phyloP scores from a whole-genome alignment of 805 yeast genomes.

The Sugiyamaella marilandica region DNA sequence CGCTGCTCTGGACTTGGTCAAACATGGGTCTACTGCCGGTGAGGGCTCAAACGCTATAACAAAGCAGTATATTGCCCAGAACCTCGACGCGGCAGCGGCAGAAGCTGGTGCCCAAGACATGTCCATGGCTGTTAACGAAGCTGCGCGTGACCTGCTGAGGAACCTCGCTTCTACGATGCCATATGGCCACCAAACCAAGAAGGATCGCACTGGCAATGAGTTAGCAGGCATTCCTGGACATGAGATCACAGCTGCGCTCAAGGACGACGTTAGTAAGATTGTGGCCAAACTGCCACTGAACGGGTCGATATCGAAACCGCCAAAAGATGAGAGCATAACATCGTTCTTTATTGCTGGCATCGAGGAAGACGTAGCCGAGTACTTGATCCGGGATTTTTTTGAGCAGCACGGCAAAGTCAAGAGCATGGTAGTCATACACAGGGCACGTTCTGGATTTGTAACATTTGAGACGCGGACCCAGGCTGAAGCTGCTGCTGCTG shows the following conservation, averaged over 20 bases:
- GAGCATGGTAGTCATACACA: slow-evolving; percentile 48
- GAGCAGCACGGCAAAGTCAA: slow-evolving; percentile 44
- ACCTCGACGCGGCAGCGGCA: slow-evolving; percentile 31
- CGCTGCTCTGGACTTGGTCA: slow-evolving; percentile 70
- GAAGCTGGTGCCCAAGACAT: slow-evolving; percentile 26
- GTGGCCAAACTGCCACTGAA: slow-evolving; percentile 63
- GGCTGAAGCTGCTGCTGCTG: slow-evolving; percentile 44
- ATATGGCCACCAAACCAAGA: slow-evolving; percentile 13
- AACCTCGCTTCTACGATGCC: slow-evolving; percentile 40
- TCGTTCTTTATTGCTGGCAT: slow-evolving; percentile 76
- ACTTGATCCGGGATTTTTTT: slow-evolving; percentile 49
- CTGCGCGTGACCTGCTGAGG: slow-evolving; percentile 49
- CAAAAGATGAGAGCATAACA: slow-evolving; percentile 40
- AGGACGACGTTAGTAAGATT: slow-evolving; percentile 46
- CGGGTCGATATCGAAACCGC: slow-evolving; percentile 44
- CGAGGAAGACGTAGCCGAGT: slow-evolving; percentile 61
- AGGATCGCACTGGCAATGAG: slow-evolving; percentile 6
- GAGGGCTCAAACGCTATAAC: slow-evolving; percentile 51
- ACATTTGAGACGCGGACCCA: slow-evolving; percentile 44
- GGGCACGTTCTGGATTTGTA: slow-evolving; percentile 60
- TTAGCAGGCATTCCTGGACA: slow-evolving; percentile 8
- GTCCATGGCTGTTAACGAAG: slow-evolving; percentile 41
- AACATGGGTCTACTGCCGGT: slow-evolving; percentile 37
- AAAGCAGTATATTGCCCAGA: slow-evolving; percentile 52
- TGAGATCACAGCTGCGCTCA: slow-evolving; percentile 14